Base-by-base conservation (phyloP, 805 yeast species). In the Ogataea degrootiae region DNA sequence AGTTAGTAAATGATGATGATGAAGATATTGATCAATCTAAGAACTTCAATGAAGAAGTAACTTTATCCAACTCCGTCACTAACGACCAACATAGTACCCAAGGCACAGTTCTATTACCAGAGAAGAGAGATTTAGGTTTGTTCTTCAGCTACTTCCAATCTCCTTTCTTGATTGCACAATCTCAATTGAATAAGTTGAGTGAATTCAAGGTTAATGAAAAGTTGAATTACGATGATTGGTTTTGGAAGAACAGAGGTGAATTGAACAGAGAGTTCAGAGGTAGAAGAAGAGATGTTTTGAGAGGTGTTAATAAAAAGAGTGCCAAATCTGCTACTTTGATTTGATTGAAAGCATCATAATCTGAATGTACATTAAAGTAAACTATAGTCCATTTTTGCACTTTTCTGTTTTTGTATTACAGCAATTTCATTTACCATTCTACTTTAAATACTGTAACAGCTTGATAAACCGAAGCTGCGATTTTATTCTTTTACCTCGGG, bases 61-160 rank as follows among this genome's bases (percentile, higher is more conserved):
- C 11, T 21, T n/a, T 9, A 37, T 12, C 39, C 9, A 9, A 26
- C 9, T 9, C 42, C 26, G 14, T 17, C 5, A 11, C 36, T 4
- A 17, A 39, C 51, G 11, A 50, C 53, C 1, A 55, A 58, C 14
- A 49, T 63, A 4, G 48, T 46, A 14, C 47, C 51, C 5, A 26
- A 7, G 49, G 44, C 7, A 53, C 47, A 8, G 39, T 51, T 6
- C 14, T 42, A 14, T 45, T 50, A 4, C 47, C 38, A 21, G 40
- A 43, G 14, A 46, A 41, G 21, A 72, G 62, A 54, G 66, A 66
- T 37, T 59, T 68, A 41, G 82, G 88, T 7, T 69, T 90, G 34
- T 91, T 92, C 65, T 92, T 95, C 76, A 70, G 84, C 2, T 97
- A 92, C 62, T 69, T 74, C 12, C 85, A 85, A 17, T 91, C 97